phyloP scores from a whole-genome alignment of 2,329 filamentous ascomycete species.

The Penicillium corylophilum region DNA sequence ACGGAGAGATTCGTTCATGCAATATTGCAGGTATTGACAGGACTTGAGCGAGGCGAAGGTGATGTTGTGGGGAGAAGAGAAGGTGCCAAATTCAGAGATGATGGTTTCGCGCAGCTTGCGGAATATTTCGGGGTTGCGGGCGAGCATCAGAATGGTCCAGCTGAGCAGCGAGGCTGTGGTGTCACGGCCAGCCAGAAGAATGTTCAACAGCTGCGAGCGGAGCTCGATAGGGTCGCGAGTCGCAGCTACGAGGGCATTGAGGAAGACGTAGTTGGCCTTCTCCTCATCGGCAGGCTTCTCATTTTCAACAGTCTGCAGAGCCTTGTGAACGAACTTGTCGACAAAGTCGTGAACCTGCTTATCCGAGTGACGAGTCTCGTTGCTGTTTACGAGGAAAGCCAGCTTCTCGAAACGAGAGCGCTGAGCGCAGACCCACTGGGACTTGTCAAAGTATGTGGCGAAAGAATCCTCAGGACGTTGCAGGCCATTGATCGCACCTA shows the following conservation, averaged over 20 bases:
- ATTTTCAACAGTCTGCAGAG: conserved; percentile 28
- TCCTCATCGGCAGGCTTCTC: conserved; percentile 31
- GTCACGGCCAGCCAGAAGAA: conserved; percentile 55
- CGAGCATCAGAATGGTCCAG: conserved; percentile 47
- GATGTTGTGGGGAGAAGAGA: conserved; percentile 37
- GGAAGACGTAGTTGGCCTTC: conserved; percentile 47
- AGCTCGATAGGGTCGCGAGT: conserved; percentile 50
- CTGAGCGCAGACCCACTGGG: conserved; percentile 31
- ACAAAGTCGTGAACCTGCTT: conserved; percentile 45
- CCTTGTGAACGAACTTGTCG: conserved; percentile 46
- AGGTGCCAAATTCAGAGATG: conserved; percentile 42
- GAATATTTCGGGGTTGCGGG: conserved; percentile 37
- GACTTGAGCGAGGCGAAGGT: conserved; percentile 46
- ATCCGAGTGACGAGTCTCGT: conserved; percentile 34
- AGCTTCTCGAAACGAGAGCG: conserved; percentile 26
- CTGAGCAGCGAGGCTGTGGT: conserved; percentile 51
- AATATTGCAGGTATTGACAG: conserved; percentile 39
- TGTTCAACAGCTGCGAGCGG: conserved; percentile 51
- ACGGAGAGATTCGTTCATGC: conserved; percentile 44
- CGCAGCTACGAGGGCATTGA: conserved; percentile 48
- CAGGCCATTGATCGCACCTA: conserved; percentile 42
- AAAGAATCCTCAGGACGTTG: conserved; percentile 51
- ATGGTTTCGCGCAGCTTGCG: conserved; percentile 36
- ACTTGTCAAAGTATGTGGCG: conserved; percentile 36
- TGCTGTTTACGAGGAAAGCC: conserved; percentile 29